Conservation (phyloP, 805 yeast genomes). For the Saccharomycopsis sp. region DNA sequence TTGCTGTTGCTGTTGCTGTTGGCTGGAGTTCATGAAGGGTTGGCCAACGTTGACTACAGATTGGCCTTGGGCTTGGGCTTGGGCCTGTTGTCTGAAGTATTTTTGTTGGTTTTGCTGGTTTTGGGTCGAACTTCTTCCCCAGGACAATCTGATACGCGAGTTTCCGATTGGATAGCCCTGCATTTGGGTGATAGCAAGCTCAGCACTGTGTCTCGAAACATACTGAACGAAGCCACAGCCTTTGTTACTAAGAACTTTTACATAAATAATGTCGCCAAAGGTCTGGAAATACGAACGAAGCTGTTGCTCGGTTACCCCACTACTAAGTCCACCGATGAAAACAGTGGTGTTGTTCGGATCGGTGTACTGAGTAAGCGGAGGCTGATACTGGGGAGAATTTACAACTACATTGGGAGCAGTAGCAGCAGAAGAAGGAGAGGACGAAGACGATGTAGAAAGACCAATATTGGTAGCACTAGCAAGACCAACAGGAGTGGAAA, state of each 20-base stretch:
- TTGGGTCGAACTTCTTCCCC: slow-evolving; percentile 63
- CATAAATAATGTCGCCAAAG: slow-evolving; percentile 72
- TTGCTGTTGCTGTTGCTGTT: slow-evolving; percentile 28
- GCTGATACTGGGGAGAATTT: slow-evolving; percentile 37
- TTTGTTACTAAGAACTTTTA: slow-evolving; percentile 65
- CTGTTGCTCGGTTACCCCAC: slow-evolving; percentile 53
- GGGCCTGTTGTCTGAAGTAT: slow-evolving; percentile 18
- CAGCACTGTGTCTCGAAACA: slow-evolving; percentile 73
- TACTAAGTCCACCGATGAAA: slow-evolving; percentile 58
- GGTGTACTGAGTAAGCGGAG: slow-evolving; percentile 56
- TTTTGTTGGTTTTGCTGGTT: slow-evolving; percentile 22
- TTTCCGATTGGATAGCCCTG: slow-evolving; percentile 88
- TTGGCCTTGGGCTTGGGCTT: not conserved
- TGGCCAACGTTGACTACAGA: no score
- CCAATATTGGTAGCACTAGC: not conserved
- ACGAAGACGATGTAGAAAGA: not conserved
- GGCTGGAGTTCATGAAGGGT: no score
- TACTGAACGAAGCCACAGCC: slow-evolving; percentile 89
- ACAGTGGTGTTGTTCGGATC: slow-evolving; percentile 81
- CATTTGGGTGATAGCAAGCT: slow-evolving; percentile 77
- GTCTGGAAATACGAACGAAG: slow-evolving; percentile 52
- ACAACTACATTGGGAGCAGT: not conserved
- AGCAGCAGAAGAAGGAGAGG: slow-evolving; percentile 20
- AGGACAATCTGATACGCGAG: slow-evolving; percentile 72
- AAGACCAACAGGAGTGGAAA: slow-evolving; percentile 4